Conservation (phyloP, 2,329 filamentous ascomycete species). For the Cladophialophora psammophila region DNA sequence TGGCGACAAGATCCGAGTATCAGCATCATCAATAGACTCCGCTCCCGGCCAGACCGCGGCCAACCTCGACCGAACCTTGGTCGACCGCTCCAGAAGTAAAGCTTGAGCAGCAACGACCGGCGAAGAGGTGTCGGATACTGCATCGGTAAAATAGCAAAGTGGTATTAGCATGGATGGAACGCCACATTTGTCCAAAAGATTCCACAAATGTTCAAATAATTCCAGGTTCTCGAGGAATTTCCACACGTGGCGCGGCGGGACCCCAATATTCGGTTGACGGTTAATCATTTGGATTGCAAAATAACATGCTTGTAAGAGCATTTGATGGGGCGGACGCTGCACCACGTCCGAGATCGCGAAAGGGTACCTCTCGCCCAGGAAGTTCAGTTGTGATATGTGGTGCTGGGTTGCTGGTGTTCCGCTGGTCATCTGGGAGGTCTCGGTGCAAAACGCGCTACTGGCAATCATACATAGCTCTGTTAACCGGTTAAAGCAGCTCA, state of each 20-base stretch:
- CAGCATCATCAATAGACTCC: not conserved
- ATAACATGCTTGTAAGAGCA: constrained; percentile 30
- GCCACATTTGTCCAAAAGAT: constrained; percentile 19
- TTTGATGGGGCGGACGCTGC: constrained; percentile 33
- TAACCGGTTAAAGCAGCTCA: constrained; percentile 63
- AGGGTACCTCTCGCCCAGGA: constrained; percentile 23
- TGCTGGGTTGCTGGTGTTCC: not conserved
- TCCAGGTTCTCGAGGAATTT: constrained; percentile 23
- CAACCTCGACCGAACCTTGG: constrained; percentile 10
- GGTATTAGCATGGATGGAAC: constrained; percentile 27
- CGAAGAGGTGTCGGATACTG: not conserved
- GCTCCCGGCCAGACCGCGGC: constrained; percentile 23
- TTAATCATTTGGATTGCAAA: constrained; percentile 18
- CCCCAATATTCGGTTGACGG: not conserved
- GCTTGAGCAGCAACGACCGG: not conserved
- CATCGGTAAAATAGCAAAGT: constrained; percentile 15
- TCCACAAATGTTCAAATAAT: constrained; percentile 28
- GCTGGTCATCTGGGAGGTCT: not conserved
- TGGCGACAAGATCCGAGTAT: not conserved
- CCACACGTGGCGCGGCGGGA: not conserved
- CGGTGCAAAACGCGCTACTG: constrained; percentile 18
- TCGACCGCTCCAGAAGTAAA: constrained; percentile 8
- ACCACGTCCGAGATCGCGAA: constrained; percentile 22
- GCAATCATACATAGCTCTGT: constrained; percentile 46
- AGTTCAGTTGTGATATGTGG: constrained; percentile 3